Evolutionary conservation across 768 basidiomycete species (phyloP).

Genomic region (Tremella fuciformis): DNA sequence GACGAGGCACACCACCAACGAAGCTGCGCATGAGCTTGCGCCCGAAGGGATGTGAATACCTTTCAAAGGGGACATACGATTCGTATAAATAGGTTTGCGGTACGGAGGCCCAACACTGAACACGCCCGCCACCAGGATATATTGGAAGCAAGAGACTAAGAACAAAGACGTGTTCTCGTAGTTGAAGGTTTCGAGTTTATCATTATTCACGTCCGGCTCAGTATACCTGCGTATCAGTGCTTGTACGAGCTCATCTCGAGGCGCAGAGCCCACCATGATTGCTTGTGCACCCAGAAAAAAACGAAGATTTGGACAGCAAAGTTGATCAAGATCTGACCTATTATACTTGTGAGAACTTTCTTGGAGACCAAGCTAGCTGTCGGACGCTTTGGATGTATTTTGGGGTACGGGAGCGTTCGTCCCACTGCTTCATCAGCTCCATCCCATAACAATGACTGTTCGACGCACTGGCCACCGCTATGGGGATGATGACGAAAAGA

Average conservation of each 20-base stretch:
- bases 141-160: conserved; percentile 95
- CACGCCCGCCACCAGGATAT: conserved; percentile 91
- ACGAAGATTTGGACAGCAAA: conserved; percentile 77
- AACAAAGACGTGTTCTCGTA: conserved; percentile 92
- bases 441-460: neutral
- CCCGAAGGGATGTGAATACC: neutral
- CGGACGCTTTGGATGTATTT: conserved; percentile 82
- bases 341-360: conserved; percentile 86
- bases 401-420: conserved; percentile 81
- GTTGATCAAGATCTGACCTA: conserved; percentile 87
- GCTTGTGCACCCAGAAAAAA: conserved; percentile 81
- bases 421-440: conserved; percentile 67
- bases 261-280: conserved; percentile 66
- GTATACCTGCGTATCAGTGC: conserved; percentile 63
- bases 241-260: neutral
- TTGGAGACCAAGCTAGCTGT: conserved; percentile 94
- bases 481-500: conserved; percentile 93
- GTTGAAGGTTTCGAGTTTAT: conserved; percentile 77
- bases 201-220: conserved; percentile 63
- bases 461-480: conserved; percentile 87
- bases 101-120: conserved; percentile 98
- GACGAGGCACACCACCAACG: conserved; percentile 75
- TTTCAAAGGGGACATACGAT: conserved; percentile 60
- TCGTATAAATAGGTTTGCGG: conserved; percentile 90
- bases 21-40: conserved; percentile 56